Evolutionary conservation across 192 early-diverging fungal species (phyloP).

Genomic region (Spinellus fusiger): DNA sequence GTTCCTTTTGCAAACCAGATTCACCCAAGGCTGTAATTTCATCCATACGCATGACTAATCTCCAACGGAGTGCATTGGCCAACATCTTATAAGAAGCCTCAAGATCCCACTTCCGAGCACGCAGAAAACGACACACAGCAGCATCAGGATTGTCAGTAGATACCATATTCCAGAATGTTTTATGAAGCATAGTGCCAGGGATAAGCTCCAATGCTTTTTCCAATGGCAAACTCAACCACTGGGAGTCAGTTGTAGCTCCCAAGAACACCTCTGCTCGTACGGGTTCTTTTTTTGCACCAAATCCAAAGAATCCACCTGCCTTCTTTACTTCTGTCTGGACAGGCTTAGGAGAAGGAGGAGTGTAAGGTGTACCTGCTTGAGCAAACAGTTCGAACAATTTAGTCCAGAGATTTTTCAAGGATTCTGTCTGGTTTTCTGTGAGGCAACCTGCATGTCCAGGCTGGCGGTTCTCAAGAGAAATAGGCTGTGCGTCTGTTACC

Average conservation of each 20-base stretch:
- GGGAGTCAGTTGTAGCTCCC: conserved; percentile 3
- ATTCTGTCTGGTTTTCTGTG: conserved; percentile 37
- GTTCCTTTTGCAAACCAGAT: conserved; percentile 25
- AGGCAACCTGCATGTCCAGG: conserved; percentile 25
- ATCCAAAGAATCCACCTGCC: conserved; percentile 8
- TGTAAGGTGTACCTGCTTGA: neutral
- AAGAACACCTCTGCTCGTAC: neutral
- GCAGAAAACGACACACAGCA: conserved; percentile 71
- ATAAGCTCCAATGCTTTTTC: conserved; percentile 19
- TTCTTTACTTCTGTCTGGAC: neutral
- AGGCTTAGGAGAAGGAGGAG: neutral
- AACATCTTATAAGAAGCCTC: conserved; percentile 70
- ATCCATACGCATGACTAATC: conserved; percentile 45
- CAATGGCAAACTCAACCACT: conserved; percentile 4
- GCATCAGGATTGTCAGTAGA: conserved; percentile 66
- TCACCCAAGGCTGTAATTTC: conserved; percentile 42
- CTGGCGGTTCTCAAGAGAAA: neutral
- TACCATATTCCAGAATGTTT: conserved; percentile 57
- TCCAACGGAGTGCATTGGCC: conserved; percentile 66
- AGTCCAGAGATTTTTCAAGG: conserved; percentile 43
- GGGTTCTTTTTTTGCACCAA: neutral
- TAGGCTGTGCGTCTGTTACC: neutral
- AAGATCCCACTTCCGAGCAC: conserved; percentile 87
- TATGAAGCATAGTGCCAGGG: conserved; percentile 31
- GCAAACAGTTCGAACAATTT: conserved; percentile 39